phyloP scores from a whole-genome alignment of 2,329 filamentous ascomycete species.

The Colletotrichum sp. region DNA sequence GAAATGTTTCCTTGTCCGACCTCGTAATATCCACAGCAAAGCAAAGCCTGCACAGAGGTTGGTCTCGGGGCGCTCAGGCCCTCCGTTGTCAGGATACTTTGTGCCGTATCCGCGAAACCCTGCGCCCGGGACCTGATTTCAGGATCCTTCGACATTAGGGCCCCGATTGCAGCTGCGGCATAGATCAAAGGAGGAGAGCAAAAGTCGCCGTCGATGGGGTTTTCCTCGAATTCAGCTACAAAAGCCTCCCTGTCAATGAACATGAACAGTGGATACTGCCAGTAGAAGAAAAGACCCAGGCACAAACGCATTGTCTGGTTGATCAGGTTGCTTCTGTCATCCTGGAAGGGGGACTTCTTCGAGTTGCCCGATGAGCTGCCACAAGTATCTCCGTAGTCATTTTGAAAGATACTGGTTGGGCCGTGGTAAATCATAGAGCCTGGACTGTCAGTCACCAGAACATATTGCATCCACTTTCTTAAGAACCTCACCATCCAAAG shows the following conservation, averaged over 20 bases:
- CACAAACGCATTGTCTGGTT: slow-evolving; percentile 2
- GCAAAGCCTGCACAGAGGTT: slow-evolving; percentile 28
- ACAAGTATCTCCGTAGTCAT: not conserved
- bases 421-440: slow-evolving; percentile 23
- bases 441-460: not conserved
- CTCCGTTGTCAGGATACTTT: slow-evolving; percentile 27
- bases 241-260: slow-evolving; percentile 34
- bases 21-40: slow-evolving; percentile 32
- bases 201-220: slow-evolving; percentile 25
- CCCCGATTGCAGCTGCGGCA: slow-evolving; percentile 26
- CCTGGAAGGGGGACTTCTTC: not conserved
- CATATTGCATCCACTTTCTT: not conserved
- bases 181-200: slow-evolving; percentile 29
- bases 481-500: not conserved
- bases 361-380: not conserved
- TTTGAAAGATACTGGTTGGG: slow-evolving; percentile 30
- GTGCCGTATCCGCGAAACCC: slow-evolving; percentile 23
- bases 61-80: slow-evolving; percentile 27
- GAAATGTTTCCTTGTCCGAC: slow-evolving; percentile 30
- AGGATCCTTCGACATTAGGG: slow-evolving; percentile 23
- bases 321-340: not conserved
- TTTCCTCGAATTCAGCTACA: slow-evolving; percentile 12
- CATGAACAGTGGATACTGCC: slow-evolving; percentile 35
- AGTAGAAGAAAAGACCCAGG: slow-evolving; percentile 30
- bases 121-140: slow-evolving; percentile 1